Conservation (phyloP, 179 eudicot species). For the Heliamphora pulchella region DNA sequence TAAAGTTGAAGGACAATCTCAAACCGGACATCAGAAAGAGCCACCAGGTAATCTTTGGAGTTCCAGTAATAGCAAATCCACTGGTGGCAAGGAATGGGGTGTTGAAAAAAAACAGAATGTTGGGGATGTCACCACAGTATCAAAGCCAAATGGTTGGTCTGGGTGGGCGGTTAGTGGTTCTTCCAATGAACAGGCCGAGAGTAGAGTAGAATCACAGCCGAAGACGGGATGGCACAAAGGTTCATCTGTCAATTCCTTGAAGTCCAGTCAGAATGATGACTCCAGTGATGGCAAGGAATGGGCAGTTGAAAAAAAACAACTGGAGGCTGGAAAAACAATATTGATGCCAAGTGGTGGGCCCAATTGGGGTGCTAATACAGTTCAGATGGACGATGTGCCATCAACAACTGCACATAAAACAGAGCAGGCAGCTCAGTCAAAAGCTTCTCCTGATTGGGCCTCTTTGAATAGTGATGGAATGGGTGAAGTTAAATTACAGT, state of each 20-base stretch:
- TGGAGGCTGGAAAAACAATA: not conserved
- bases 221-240: not conserved
- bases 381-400: not conserved
- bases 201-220: not conserved
- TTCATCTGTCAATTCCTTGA: constrained; percentile 9
- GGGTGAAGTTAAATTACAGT: not conserved
- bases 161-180: constrained; percentile 15
- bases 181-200: constrained; percentile 11
- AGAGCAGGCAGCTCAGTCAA: not conserved
- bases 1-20: not conserved
- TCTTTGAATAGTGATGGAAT: not conserved
- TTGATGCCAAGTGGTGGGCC: constrained; percentile 5
- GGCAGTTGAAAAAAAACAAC: not conserved
- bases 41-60: not conserved
- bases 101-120: not conserved
- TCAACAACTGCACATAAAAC: not conserved
- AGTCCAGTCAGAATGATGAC: not conserved
- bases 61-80: not conserved
- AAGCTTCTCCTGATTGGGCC: constrained; percentile 15
- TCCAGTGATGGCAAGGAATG: not conserved
- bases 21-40: not conserved
- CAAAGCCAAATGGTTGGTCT: constrained; percentile 11
- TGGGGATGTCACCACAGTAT: not conserved
- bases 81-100: constrained; percentile 8
- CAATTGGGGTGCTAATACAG: constrained; percentile 5